Evolutionary conservation across 257 asterid genomes (phyloP), one percentile per base, ranked within the genome.

Genomic region (Primulina huaijiensis): DNA sequence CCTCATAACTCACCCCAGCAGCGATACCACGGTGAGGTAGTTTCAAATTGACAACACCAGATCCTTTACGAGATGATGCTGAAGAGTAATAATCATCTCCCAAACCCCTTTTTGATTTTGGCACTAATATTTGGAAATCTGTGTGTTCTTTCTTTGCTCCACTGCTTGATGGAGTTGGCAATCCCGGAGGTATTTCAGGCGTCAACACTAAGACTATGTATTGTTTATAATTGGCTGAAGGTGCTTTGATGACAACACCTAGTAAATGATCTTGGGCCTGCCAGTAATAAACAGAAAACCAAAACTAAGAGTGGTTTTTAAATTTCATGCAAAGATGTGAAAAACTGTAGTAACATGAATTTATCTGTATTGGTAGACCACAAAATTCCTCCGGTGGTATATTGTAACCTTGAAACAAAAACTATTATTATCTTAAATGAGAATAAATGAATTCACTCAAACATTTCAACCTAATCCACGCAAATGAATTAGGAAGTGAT

Each of bases 231-330:
- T 70, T 86, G 74, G 84, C 75, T 57, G 96, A 81, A 71, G 94
- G 91, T 62, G 89, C 37, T 84, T 91, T 94, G 79, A 94, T 77
- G 35, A 94, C 80, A 62, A 86, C 99, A 9, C 97, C 99, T 34
- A 91, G 92, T 73, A 91, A 84, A 85, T 91, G 96, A 82, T 91
- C 97, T 81, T 88, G 90, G 69, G 74, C 95, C 99, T 93, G 95
- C 78, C 83, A 78, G 35, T 72, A 17, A 20, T 35, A 72, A 19
- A 75, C n/a, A 43, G 53, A 75, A 69, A 25, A 20, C 11, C 12
- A 53, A 59, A 35, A 6, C 11, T 61, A 53, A 76, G 69, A 62
- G 53, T 27, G 29, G 16, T 63, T 65, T 38, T 65, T 68, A 21
- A 55, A 67, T 52, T 64, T 62, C 70, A 68, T 69, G 55, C 17